Conservation (phyloP, 768 basidiomycete species). For the Rhizopogon rudus region DNA sequence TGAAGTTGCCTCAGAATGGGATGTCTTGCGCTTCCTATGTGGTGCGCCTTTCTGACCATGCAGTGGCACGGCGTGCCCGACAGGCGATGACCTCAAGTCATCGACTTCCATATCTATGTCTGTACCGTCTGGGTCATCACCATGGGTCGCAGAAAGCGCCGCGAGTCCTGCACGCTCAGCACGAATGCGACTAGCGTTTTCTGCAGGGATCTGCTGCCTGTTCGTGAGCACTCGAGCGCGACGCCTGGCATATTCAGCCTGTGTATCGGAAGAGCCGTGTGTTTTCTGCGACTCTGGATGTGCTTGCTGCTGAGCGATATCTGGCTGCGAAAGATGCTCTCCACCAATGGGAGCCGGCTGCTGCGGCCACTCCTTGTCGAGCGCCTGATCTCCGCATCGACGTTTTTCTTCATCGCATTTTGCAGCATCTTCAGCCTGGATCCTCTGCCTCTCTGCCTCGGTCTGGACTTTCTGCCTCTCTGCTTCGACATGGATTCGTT, state of each 20-base stretch:
- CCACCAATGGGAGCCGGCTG: slow-evolving; percentile 1
- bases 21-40: slow-evolving; percentile 1
- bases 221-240: slow-evolving; percentile 4
- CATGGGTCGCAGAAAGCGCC: background rate
- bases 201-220: slow-evolving; percentile 24
- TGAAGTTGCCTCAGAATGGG: slow-evolving; percentile 5
- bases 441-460: slow-evolving; percentile 2
- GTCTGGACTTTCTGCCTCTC: background rate
- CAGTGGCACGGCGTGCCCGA: background rate
- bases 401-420: slow-evolving; percentile 6
- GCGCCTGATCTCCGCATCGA: slow-evolving; percentile 7
- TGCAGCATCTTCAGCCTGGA: slow-evolving; percentile 7
- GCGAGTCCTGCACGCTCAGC: slow-evolving; percentile 11
- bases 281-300: slow-evolving; percentile 1
- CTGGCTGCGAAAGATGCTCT: background rate
- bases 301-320: slow-evolving; percentile 7
- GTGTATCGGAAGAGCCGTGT: background rate
- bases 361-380: background rate
- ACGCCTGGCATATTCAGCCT: slow-evolving; percentile 3
- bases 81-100: background rate
- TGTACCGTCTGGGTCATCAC: background rate
- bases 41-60: slow-evolving; percentile 1
- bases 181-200: slow-evolving; percentile 24
- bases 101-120: background rate
- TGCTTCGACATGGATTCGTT: slow-evolving; percentile 6